phyloP scores from a whole-genome alignment of 108 stramenopile species.

The Aurantiochytrium sp. region DNA sequence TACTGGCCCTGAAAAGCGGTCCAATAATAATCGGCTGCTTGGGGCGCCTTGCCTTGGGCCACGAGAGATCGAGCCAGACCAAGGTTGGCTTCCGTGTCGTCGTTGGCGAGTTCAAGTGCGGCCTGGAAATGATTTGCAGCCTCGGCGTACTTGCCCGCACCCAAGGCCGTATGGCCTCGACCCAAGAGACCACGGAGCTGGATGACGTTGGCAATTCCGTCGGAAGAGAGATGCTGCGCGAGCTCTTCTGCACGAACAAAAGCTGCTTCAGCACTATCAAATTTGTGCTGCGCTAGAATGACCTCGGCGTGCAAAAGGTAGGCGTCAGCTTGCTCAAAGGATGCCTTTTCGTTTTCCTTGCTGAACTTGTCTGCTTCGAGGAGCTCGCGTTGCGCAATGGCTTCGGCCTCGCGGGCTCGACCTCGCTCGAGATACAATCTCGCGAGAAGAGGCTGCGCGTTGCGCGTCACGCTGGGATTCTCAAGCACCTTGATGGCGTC shows the following conservation, averaged over 20 bases:
- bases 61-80: not conserved
- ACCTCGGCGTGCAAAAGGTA: not conserved
- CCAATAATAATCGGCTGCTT: not conserved
- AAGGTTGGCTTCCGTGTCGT: not conserved
- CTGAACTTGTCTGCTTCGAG: too few relatives aligned
- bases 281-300: not conserved
- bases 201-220: not conserved
- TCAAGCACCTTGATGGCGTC: not conserved
- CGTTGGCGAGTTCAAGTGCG: not conserved
- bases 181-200: not conserved
- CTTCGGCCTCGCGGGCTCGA: not conserved
- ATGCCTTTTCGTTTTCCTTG: not conserved
- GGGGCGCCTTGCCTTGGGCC: not conserved
- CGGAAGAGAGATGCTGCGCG: too few relatives aligned
- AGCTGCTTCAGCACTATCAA: not conserved
- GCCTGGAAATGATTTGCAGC: not conserved
- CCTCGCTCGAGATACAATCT: too few relatives aligned
- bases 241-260: not conserved
- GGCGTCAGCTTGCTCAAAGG: not conserved
- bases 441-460: too few relatives aligned
- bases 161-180: not conserved
- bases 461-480: too few relatives aligned
- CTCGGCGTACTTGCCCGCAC: not conserved
- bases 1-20: not conserved
- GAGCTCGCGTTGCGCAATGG: not conserved